A percentile compares a stretch with the other conserved stretches of the same genome.
phyloP scores from a whole-genome alignment of 1,139 yeast species.

The Kodamaea derodonti region DNA sequence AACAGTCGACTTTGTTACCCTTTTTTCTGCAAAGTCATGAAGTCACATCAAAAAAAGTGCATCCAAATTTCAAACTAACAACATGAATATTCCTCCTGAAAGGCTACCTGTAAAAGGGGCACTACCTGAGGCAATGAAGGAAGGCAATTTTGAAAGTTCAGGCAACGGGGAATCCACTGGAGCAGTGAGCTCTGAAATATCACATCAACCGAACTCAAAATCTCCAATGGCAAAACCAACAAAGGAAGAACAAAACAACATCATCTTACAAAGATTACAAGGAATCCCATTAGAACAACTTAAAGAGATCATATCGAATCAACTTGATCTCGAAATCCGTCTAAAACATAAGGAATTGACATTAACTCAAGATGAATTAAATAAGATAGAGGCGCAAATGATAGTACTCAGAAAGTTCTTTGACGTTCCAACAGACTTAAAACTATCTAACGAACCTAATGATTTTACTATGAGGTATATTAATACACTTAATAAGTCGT shows the following conservation, averaged over 20 bases:
- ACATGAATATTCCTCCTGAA: no score
- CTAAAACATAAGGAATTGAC: slow-evolving; percentile 65
- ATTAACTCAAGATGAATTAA: slow-evolving; percentile 57
- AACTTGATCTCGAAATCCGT: slow-evolving; percentile 66
- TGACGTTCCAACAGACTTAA: slow-evolving; percentile 39
- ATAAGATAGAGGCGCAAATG: slow-evolving; percentile 61
- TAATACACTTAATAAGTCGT: slow-evolving; percentile 32
- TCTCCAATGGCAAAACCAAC: no score
- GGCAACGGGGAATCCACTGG: no score
- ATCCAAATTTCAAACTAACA: no score
- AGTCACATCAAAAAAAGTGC: no score
- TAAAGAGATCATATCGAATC: slow-evolving; percentile 40
- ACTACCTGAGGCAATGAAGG: no score
- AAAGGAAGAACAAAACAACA: slow-evolving; percentile 1
- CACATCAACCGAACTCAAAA: no score
- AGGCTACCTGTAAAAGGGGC: no score
- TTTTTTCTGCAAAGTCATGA: no score
- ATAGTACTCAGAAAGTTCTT: slow-evolving; percentile 51
- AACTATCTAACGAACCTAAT: slow-evolving; percentile 41
- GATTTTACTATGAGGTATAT: slow-evolving; percentile 50
- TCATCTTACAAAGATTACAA: slow-evolving; percentile 23
- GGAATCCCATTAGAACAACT: slow-evolving; percentile 37
- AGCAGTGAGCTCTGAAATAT: no score
- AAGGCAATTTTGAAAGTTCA: no score
- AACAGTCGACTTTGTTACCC: no score